These are phyloP conservation scores for Candida adriatica DNA, from an alignment of 805 yeast genomes.

Conservation along the genomic window DNA sequence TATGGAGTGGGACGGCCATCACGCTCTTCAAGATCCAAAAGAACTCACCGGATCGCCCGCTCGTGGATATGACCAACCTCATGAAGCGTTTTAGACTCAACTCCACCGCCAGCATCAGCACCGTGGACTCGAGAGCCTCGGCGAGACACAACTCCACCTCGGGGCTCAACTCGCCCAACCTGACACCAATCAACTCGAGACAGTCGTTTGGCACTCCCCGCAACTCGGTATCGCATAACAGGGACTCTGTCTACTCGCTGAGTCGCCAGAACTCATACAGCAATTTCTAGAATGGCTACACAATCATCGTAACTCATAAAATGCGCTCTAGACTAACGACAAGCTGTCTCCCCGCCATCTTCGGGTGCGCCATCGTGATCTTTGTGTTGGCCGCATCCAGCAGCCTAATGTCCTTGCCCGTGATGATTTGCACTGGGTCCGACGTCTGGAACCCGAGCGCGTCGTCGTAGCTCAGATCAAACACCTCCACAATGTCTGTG, in stretches of 20 bases:
- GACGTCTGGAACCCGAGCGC: slow-evolving; percentile 26
- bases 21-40: slow-evolving; percentile 30
- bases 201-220: slow-evolving; percentile 24
- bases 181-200: slow-evolving; percentile 24
- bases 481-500: slow-evolving; percentile 64
- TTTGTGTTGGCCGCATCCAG: slow-evolving; percentile 36
- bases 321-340: slow-evolving; percentile 32
- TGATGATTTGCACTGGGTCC: slow-evolving; percentile 58
- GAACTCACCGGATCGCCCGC: slow-evolving; percentile 33
- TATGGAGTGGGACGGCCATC: slow-evolving; percentile 17
- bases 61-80: slow-evolving; percentile 34
- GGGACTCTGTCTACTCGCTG: slow-evolving; percentile 15
- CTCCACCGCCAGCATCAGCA: slow-evolving; percentile 20
- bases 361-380: slow-evolving; percentile 58
- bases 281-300: neutral
- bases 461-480: slow-evolving; percentile 45
- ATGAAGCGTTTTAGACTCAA: slow-evolving; percentile 31
- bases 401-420: slow-evolving; percentile 57
- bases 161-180: slow-evolving; percentile 17
- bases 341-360: slow-evolving; percentile 53
- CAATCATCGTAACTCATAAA: neutral
- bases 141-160: slow-evolving; percentile 12
- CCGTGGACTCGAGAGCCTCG: slow-evolving; percentile 15
- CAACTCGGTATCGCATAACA: slow-evolving; percentile 14
- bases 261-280: slow-evolving; percentile 15